Evolutionary conservation across 495 filamentous ascomycete genomes (phyloP).

Genomic region (Hypoxylon cercidicola): DNA sequence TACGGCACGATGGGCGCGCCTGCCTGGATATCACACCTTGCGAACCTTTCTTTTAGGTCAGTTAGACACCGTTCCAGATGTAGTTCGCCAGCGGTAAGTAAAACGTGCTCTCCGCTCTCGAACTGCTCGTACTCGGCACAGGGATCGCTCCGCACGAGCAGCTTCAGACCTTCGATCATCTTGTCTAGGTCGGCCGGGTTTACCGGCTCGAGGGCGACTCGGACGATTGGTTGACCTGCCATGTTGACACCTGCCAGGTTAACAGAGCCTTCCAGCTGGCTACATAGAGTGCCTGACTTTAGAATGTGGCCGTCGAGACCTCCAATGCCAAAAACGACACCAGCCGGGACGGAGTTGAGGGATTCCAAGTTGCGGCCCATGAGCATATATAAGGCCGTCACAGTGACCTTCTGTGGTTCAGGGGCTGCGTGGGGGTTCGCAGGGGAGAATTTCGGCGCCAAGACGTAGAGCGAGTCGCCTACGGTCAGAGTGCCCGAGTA

Average conservation of each 20-base stretch:
- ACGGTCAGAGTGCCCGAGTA: slow-evolving; percentile 91
- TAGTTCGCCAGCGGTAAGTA: slow-evolving; percentile 92
- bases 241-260: slow-evolving; percentile 90
- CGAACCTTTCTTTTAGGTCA: slow-evolving; percentile 92
- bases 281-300: slow-evolving; percentile 95
- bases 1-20: slow-evolving; percentile 96
- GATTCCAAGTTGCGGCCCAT: slow-evolving; percentile 93
- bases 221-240: slow-evolving; percentile 86
- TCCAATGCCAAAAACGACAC: slow-evolving; percentile 94
- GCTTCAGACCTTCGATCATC: slow-evolving; percentile 87
- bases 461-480: slow-evolving; percentile 89
- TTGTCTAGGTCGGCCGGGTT: slow-evolving; percentile 90
- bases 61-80: slow-evolving; percentile 95
- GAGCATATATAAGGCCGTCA: slow-evolving; percentile 91
- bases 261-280: slow-evolving; percentile 84
- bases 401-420: slow-evolving; percentile 81
- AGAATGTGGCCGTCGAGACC: slow-evolving; percentile 91
- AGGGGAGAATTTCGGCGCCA: slow-evolving; percentile 91
- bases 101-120: slow-evolving; percentile 92
- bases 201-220: slow-evolving; percentile 90
- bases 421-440: slow-evolving; percentile 78
- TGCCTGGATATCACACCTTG: slow-evolving; percentile 93
- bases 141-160: slow-evolving; percentile 94
- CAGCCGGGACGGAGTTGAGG: slow-evolving; percentile 85
- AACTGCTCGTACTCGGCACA: slow-evolving; percentile 96